Percentiles rank a stretch among this genome's conserved stretches.
Evolutionary conservation across 176 grass and related monocot species (phyloP).

Genomic region (Secale cereale): DNA sequence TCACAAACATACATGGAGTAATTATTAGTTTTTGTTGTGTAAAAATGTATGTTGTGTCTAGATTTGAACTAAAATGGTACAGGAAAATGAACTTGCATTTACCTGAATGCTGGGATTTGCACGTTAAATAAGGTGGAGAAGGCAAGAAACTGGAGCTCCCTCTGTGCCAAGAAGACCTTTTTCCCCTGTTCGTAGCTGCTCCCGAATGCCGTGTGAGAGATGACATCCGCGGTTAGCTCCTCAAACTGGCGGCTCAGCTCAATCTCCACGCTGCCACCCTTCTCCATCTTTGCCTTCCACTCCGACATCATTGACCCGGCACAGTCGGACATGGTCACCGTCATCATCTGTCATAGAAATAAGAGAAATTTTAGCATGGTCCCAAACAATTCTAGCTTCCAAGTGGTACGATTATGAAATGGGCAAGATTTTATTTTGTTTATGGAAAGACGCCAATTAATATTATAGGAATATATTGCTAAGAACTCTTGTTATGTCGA

Average conservation of each 20-base stretch:
- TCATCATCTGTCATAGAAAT: no score
- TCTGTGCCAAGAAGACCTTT: conserved; percentile 41
- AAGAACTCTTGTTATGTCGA: no score
- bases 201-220: conserved; percentile 58
- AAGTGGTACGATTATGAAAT: no score
- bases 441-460: no score
- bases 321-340: no score
- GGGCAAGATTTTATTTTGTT: no score
- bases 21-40: background rate
- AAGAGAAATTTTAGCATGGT: no score
- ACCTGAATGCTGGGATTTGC: conserved; percentile 17
- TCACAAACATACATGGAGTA: background rate
- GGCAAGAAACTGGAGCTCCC: conserved; percentile 42
- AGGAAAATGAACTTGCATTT: background rate
- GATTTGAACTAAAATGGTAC: background rate
- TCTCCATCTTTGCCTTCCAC: background rate
- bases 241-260: conserved; percentile 44
- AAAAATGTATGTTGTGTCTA: background rate
- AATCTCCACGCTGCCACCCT: conserved; percentile 2
- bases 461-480: no score
- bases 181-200: conserved; percentile 52
- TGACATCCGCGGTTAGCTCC: conserved; percentile 58
- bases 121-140: conserved; percentile 20
- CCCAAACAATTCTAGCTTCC: no score
- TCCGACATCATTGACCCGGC: no score